Percentiles rank a stretch among this genome's conserved stretches.
Conservation (phyloP, 768 basidiomycete genomes). For the Pulveroboletus sp. region DNA sequence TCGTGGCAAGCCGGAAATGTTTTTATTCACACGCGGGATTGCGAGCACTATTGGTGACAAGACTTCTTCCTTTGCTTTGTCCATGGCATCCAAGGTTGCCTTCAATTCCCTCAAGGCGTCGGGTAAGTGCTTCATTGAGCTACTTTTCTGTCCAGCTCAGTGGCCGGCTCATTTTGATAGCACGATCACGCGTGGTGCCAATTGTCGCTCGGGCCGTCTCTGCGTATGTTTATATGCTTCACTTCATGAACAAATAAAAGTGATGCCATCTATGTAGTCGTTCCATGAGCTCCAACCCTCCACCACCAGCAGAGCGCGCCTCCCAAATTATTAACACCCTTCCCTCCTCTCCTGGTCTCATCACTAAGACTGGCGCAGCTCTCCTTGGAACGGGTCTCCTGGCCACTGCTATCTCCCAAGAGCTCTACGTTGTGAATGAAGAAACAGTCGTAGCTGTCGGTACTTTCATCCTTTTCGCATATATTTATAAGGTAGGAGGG, state of each 20-base stretch:
- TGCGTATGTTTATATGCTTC: slow-evolving; percentile 37
- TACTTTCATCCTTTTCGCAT: slow-evolving; percentile 75
- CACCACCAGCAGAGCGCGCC: slow-evolving; percentile 81
- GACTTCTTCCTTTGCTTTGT: slow-evolving; percentile 5
- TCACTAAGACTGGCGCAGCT: slow-evolving; percentile 93
- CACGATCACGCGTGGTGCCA: slow-evolving; percentile 51
- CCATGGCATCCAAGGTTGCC: slow-evolving; percentile 71
- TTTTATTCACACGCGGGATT: slow-evolving; percentile 29
- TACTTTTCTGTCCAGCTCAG: not conserved
- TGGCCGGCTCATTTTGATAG: slow-evolving; percentile 28
- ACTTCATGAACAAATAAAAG: slow-evolving; percentile 3
- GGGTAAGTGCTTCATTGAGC: slow-evolving; percentile 34
- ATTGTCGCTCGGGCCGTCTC: slow-evolving; percentile 42
- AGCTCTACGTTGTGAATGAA: slow-evolving; percentile 96
- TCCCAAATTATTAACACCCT: slow-evolving; percentile 85
- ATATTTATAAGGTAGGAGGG: slow-evolving; percentile 68
- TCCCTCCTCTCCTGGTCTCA: slow-evolving; percentile 77
- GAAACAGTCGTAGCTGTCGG: slow-evolving; percentile 88
- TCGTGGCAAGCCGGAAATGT: slow-evolving; percentile 31
- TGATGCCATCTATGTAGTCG: slow-evolving; percentile 42
- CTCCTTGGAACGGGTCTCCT: slow-evolving; percentile 84
- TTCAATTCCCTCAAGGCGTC: slow-evolving; percentile 58
- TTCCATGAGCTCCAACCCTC: slow-evolving; percentile 59
- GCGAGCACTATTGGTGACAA: slow-evolving; percentile 5
- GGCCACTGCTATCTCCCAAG: slow-evolving; percentile 92